These are phyloP conservation scores for Raddia guianensis DNA, from an alignment of 176 grass and related monocot species.

Conservation along the genomic window DNA sequence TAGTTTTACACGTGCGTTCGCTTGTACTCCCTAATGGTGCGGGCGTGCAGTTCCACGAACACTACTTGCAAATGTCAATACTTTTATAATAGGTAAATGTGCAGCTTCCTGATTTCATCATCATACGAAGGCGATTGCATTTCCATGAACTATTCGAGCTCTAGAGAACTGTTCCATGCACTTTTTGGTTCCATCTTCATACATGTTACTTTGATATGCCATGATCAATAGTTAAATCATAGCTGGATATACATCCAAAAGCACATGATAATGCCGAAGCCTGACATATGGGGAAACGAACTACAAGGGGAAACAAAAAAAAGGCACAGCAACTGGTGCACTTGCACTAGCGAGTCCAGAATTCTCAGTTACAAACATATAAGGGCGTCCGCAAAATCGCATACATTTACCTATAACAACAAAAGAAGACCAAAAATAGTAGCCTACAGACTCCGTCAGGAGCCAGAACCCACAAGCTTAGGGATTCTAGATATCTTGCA, in stretches of 20 bases:
- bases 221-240: not conserved
- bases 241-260: not conserved
- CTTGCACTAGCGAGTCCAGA: slow-evolving; percentile 47
- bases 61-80: no score
- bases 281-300: not conserved
- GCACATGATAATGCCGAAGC: not conserved
- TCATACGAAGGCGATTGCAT: no score
- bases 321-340: slow-evolving; percentile 3
- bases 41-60: no score
- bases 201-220: not conserved
- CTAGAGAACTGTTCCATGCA: not conserved
- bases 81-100: no score
- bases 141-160: no score
- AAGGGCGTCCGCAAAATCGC: slow-evolving; percentile 62
- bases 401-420: slow-evolving; percentile 59
- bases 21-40: no score
- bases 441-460: slow-evolving; percentile 40
- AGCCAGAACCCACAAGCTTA: slow-evolving; percentile 58
- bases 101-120: no score
- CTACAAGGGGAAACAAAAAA: slow-evolving; percentile 8
- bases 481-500: slow-evolving; percentile 44
- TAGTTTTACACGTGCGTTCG: no score
- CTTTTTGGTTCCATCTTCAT: not conserved
- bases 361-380: slow-evolving; percentile 60
- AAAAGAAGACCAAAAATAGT: slow-evolving; percentile 24